Conservation (phyloP, 495 filamentous ascomycete genomes). For the Penicillium parvum region DNA sequence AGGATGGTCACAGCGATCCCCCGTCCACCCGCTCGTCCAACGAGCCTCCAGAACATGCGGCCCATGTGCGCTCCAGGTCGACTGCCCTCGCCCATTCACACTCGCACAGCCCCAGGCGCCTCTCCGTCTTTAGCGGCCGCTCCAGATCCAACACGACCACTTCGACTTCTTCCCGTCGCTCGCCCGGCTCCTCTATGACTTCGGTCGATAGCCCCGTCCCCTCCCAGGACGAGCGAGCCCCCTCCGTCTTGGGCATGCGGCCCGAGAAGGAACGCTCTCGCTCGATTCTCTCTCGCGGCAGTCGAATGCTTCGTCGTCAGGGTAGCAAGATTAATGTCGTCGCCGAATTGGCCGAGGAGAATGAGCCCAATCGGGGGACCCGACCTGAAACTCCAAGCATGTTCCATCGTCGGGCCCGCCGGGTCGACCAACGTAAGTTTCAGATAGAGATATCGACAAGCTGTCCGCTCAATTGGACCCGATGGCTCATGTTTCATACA, state of each 20-base stretch:
- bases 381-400: constrained; percentile 20
- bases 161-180: constrained; percentile 35
- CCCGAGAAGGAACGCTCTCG: constrained; percentile 39
- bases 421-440: constrained; percentile 34
- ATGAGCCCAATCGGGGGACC: constrained; percentile 36
- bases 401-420: constrained; percentile 32
- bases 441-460: background rate
- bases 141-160: constrained; percentile 45
- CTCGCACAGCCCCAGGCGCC: constrained; percentile 42
- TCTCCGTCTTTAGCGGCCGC: constrained; percentile 42
- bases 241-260: constrained; percentile 26
- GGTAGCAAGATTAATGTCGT: constrained; percentile 50
- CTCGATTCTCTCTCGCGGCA: constrained; percentile 44
- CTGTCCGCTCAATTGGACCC: constrained; percentile 3
- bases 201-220: constrained; percentile 27
- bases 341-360: constrained; percentile 44
- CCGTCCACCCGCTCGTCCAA: constrained; percentile 36
- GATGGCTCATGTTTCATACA: constrained; percentile 3
- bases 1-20: constrained; percentile 31
- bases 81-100: constrained; percentile 34
- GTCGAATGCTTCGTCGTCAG: constrained; percentile 49
- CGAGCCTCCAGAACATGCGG: constrained; percentile 35
- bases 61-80: constrained; percentile 41
- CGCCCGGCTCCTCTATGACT: constrained; percentile 39
- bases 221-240: constrained; percentile 32